phyloP scores from a whole-genome alignment of 1,284 basidiomycete species.

The Ganoderma boninense region DNA sequence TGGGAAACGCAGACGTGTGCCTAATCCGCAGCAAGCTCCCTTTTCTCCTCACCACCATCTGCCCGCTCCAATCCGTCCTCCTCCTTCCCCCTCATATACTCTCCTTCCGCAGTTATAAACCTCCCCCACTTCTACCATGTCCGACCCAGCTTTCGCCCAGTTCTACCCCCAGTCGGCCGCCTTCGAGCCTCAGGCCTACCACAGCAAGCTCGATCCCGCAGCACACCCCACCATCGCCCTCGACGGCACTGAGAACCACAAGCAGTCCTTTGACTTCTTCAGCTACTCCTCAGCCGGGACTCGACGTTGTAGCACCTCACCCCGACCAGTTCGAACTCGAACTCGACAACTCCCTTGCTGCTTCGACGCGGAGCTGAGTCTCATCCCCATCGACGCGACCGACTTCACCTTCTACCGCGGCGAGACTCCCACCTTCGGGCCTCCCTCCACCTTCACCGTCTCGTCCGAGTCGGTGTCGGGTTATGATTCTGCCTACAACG shows the following conservation, averaged over 20 bases:
- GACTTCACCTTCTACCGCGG: conserved; percentile 69
- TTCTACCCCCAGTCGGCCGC: conserved; percentile 37
- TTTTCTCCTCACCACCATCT: conserved; percentile 30
- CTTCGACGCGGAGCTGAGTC: conserved; percentile 71
- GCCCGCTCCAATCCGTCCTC: conserved; percentile 14
- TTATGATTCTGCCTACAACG: conserved; percentile 54
- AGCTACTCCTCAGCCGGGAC: conserved; percentile 67
- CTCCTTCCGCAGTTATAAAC: conserved; percentile 35
- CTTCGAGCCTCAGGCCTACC: conserved; percentile 34
- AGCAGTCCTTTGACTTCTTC: conserved; percentile 62
- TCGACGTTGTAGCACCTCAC: conserved; percentile 75
- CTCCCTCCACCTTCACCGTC: conserved; percentile 79
- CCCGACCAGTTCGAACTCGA: conserved; percentile 84
- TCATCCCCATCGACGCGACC: conserved; percentile 67
- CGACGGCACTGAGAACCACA: conserved; percentile 34
- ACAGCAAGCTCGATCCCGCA: conserved; percentile 34
- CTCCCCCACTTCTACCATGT: conserved; percentile 34
- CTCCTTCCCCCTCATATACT: conserved; percentile 34
- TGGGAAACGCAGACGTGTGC: conserved; percentile 33
- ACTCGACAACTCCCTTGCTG: conserved; percentile 71
- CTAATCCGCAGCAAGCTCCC: conserved; percentile 34
- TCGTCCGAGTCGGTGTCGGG: conserved; percentile 74
- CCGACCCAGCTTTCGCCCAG: conserved; percentile 37
- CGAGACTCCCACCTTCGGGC: conserved; percentile 70
- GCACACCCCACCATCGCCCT: conserved; percentile 31